phyloP scores from a whole-genome alignment of 352 stramenopile genomes.

The Phytophthora litchii region DNA sequence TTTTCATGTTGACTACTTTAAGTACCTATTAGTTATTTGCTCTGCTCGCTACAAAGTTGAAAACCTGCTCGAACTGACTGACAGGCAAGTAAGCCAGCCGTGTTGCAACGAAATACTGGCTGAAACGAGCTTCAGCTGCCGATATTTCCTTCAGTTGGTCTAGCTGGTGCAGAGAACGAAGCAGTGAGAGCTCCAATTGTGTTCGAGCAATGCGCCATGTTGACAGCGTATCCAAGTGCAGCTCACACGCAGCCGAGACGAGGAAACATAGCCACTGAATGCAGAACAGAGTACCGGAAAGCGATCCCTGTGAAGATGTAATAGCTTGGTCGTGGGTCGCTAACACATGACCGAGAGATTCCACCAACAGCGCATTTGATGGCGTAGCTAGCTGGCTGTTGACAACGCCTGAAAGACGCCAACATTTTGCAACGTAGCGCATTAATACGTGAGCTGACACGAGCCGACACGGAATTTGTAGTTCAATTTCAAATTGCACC shows the following conservation, averaged over 20 bases:
- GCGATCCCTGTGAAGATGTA: slow-evolving; percentile 27
- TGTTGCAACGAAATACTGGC: slow-evolving; percentile 36
- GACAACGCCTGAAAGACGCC: slow-evolving; percentile 21
- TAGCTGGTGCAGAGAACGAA: slow-evolving; percentile 43
- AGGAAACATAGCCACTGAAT: slow-evolving; percentile 46
- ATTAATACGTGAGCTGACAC: slow-evolving; percentile 27
- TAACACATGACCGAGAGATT: slow-evolving; percentile 36
- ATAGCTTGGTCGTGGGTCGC: slow-evolving; percentile 26
- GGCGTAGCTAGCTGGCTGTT: slow-evolving; percentile 1
- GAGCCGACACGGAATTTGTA: slow-evolving; percentile 15
- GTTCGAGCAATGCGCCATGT: slow-evolving; percentile 15
- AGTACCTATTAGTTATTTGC: slow-evolving; percentile 16
- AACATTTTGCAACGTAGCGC: slow-evolving; percentile 43
- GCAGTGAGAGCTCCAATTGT: slow-evolving; percentile 38
- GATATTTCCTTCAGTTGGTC: slow-evolving; percentile 10
- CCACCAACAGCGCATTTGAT: slow-evolving; percentile 18
- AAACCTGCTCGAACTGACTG: slow-evolving; percentile 30
- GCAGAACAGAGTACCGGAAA: slow-evolving; percentile 33
- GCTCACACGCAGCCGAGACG: slow-evolving; percentile 10
- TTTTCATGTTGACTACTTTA: slow-evolving; percentile 17
- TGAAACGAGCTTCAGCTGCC: slow-evolving; percentile 20
- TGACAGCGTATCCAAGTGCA: slow-evolving; percentile 17
- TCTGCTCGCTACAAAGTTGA: slow-evolving; percentile 31
- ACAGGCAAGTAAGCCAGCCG: slow-evolving; percentile 42
- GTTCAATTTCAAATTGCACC: slow-evolving; percentile 3